Base-by-base conservation (phyloP, 495 filamentous ascomycete genomes). In the Penicillium steckii region DNA sequence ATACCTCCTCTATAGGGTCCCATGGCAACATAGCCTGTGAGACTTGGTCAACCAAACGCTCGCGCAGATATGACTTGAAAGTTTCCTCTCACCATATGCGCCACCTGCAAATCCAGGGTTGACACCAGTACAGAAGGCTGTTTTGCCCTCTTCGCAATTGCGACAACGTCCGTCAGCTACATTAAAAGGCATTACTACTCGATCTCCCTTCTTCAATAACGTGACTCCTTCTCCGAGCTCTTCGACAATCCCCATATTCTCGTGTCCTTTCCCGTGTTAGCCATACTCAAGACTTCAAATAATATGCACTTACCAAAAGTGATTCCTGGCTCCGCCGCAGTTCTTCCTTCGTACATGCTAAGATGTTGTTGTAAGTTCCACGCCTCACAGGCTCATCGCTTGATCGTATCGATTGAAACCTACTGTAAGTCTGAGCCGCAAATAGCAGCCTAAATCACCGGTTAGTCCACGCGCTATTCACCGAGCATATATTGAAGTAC, bases 71-170 rank as follows among this genome's bases (percentile, higher is more conserved):
- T 6, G 24, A 17, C 1, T 48, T 15, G 13, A 2, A 23, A 5
- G 0, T 4, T 29, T 46, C 23, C 0, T 12, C 25, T 42, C 41
- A 53, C 80, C 80, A 58, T 83, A 84, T 44, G 79, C 78, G 17
- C 80, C 81, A 21, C 81, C 80, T 8, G 80, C 80, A 60, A 83
- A 83, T 0, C 80, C 79, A 8, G 79, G 79, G 53, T 83, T 83
- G 19, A 83, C 80, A 23, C 78, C 76, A 7, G 70, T 81, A 57
- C 78, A 83, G 51, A 82, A 83, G 0, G 79, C 80, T 3, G 80
- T 84, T 23, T 68, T 73, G 0, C 81, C 79, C 33, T 82, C 79
- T 49, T 82, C 80, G 46, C 81, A 83, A 55, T 84, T 84, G 9
- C 69, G 66, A 61, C 78, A 84, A 10, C 80, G 73, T 2, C 80